Base-by-base conservation (phyloP, 78 protist genomes). In the Dictyostelium firmibasis region DNA sequence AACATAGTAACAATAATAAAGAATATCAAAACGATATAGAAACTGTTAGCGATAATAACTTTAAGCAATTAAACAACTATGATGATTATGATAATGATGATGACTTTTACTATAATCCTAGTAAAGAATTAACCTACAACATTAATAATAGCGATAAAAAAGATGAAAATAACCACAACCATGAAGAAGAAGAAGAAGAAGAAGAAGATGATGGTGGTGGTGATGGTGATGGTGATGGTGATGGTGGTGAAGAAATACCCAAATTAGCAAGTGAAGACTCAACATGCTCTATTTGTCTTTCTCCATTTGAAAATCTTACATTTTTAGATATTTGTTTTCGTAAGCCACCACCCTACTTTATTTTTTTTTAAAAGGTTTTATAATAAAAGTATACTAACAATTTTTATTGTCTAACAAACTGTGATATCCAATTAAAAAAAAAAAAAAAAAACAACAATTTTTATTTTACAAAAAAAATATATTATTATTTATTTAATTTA, bases 271-370 rank as follows among this genome's bases (percentile, higher is more conserved):
- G 41, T 70, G 77, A 70, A 27, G 77, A 70, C 31, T 70, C 77
- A 31, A 70, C 77, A 27, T 89, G 94, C 69, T 27, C 94, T 29
- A 89, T 89, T 23, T 89, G 94, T 36, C 57, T 89, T 31, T 47
- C 29, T 8, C 60, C 72, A 29, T 18, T 89, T 43, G 94, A 89
- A 31, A 53, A 89, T 81, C 20, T 89, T 23, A 69, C 94, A 11
- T 89, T 89, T 69, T 67, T 89, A 23, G 94, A 89, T 81, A 33
- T 89, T 43, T 89, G 94, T 47, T 89, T 89, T 81, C 94, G 93
- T 87, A 87, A 16, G 92, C n/a, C 0, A 16, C 10, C 3, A 10
- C 10, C 6, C 11, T 29, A n/a, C 29, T 27, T 60, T 29, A n/a
- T 62, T 4, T 62, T 10, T 6, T 11, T 33, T 31, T n/a, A n/a